A percentile compares a stretch with the other conserved stretches of the same genome.
Conservation (phyloP, 129 eudicot genomes). For the Saussurea involucrata region DNA sequence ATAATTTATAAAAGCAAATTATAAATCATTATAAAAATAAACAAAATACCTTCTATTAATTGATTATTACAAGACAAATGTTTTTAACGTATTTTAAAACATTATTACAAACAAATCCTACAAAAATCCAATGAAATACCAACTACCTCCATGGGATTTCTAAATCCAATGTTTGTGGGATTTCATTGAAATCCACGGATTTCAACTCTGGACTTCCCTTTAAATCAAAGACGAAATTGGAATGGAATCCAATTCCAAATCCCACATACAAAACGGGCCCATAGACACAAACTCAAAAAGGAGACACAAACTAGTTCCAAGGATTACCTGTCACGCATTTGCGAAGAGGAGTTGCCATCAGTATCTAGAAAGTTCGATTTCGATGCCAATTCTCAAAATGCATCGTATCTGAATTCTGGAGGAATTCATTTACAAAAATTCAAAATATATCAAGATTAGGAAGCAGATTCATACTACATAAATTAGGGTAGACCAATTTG, state of each 20-base stretch:
- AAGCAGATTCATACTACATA: background rate
- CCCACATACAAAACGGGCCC: background rate
- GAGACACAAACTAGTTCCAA: background rate
- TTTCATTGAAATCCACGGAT: background rate
- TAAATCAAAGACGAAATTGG: background rate
- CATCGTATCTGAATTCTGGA: background rate
- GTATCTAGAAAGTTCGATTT: background rate
- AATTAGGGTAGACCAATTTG: background rate
- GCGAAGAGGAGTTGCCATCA: background rate
- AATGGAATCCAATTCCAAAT: background rate
- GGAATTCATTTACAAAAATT: background rate
- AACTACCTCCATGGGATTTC: background rate
- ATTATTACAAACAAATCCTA: background rate
- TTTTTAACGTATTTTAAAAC: background rate
- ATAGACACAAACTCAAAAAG: background rate
- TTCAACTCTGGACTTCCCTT: background rate
- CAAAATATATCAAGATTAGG: background rate
- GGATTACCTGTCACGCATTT: background rate
- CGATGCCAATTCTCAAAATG: background rate
- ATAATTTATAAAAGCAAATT: too few relatives aligned
- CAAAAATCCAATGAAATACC: background rate
- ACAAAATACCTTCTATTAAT: background rate
- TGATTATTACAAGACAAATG: background rate
- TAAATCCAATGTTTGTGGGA: background rate
- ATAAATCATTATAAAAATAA: too few relatives aligned